These are phyloP conservation scores for Chrysosporium keratinophilum DNA, from an alignment of 2,329 filamentous ascomycete species.

Conservation along the genomic window DNA sequence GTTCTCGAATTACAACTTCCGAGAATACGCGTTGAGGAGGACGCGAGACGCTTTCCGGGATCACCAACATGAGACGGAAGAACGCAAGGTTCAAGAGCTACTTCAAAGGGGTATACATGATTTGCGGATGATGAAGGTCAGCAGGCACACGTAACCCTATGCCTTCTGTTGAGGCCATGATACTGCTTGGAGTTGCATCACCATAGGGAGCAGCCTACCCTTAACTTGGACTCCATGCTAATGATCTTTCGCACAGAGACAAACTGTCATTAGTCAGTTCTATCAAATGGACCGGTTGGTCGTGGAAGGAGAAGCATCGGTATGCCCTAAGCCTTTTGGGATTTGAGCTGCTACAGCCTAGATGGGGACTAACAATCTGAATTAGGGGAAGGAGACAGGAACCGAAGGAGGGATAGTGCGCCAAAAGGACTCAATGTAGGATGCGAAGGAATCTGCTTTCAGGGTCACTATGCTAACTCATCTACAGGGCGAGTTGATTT, in stretches of 20 bases:
- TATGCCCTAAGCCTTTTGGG: constrained; percentile 36
- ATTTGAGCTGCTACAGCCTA: background rate
- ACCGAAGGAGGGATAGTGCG: constrained; percentile 54
- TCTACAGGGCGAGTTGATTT: constrained; percentile 3
- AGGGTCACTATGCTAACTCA: background rate
- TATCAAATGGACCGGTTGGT: constrained; percentile 86
- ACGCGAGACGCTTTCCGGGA: constrained; percentile 86
- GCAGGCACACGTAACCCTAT: constrained; percentile 22
- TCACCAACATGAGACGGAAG: constrained; percentile 61
- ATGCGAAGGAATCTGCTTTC: background rate
- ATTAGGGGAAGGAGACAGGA: constrained; percentile 58
- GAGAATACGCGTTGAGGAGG: constrained; percentile 86
- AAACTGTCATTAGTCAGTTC: constrained; percentile 91
- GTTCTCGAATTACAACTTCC: constrained; percentile 93
- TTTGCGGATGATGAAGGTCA: constrained; percentile 80
- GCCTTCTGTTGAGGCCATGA: background rate
- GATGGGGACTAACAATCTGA: constrained; percentile 5
- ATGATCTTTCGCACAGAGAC: constrained; percentile 51
- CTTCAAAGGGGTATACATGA: constrained; percentile 81
- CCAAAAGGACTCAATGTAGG: constrained; percentile 68
- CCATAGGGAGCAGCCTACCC: background rate
- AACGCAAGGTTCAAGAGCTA: constrained; percentile 70
- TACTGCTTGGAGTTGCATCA: background rate
- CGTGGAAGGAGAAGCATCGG: constrained; percentile 74
- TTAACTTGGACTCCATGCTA: constrained; percentile 1